A percentile compares a stretch with the other conserved stretches of the same genome.
Conservation (phyloP, 129 eudicot species). For the Logfia minima region DNA sequence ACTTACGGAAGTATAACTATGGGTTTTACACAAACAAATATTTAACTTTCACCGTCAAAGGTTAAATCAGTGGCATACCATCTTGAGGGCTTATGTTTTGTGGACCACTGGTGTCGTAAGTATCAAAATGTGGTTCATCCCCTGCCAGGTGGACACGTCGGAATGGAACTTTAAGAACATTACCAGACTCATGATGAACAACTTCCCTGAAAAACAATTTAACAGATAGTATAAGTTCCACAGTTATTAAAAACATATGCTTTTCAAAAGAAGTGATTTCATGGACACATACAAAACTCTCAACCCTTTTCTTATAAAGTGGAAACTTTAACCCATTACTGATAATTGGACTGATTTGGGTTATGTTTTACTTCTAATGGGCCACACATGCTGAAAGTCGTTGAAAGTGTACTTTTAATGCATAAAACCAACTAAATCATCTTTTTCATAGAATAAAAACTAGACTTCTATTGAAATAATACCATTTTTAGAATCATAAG, state of each 20-base stretch:
- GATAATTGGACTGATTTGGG: background rate
- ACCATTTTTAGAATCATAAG: background rate
- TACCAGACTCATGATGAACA: constrained; percentile 77
- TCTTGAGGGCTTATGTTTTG: constrained; percentile 80
- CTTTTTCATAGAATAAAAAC: no score
- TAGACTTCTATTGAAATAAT: background rate
- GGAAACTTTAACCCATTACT: background rate
- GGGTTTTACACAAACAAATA: background rate
- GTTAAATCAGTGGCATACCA: constrained; percentile 43
- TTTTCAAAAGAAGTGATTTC: background rate
- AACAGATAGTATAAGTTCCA: constrained; percentile 23
- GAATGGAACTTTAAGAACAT: constrained; percentile 90
- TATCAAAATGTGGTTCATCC: constrained; percentile 93
- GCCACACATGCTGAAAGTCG: background rate
- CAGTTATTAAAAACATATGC: background rate
- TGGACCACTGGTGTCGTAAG: constrained; percentile 98
- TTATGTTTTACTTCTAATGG: background rate
- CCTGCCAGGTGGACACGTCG: constrained; percentile 89
- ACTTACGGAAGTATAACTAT: background rate
- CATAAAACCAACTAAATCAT: background rate
- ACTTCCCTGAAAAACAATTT: constrained; percentile 60
- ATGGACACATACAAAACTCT: background rate
- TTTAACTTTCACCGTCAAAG: background rate
- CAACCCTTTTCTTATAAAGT: no score
- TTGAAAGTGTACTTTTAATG: background rate